Evolutionary conservation across 108 stramenopile species (phyloP).

Genomic region (Nitzschia sp.): DNA sequence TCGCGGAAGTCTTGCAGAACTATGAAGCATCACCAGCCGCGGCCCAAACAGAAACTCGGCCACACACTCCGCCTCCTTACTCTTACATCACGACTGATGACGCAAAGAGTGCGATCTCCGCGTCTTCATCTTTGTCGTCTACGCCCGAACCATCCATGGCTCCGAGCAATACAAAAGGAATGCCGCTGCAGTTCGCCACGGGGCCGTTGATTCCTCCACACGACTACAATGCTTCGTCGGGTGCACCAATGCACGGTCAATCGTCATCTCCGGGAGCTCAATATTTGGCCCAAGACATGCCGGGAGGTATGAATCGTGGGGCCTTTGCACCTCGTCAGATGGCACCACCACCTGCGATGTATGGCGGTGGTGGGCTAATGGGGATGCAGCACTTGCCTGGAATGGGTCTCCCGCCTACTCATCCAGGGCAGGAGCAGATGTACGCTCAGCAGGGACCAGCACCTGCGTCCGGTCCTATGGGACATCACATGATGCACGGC

Average conservation of each 20-base stretch:
- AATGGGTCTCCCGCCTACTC: background rate
- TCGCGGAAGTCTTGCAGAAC: background rate
- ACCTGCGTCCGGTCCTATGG: background rate
- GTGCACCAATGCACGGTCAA: conserved; percentile 1
- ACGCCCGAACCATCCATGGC: conserved; percentile 64
- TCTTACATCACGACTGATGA: conserved; percentile 38
- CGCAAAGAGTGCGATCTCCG: conserved; percentile 46
- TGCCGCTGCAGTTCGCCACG: conserved; percentile 2
- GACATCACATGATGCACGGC: background rate
- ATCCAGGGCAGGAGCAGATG: background rate
- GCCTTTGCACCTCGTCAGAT: background rate
- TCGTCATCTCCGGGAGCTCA: background rate
- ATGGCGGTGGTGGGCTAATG: background rate
- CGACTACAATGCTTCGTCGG: conserved; percentile 2
- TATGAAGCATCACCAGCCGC: conserved; percentile 6
- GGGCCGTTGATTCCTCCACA: conserved; percentile 24
- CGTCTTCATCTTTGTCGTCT: conserved; percentile 57
- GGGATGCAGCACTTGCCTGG: background rate
- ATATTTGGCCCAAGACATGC: background rate
- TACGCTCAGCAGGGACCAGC: conserved; percentile 3
- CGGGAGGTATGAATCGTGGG: background rate
- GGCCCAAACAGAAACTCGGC: background rate
- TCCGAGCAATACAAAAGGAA: conserved; percentile 8
- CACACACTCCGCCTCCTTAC: conserved; percentile 39
- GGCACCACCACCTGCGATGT: background rate